Base-by-base conservation (phyloP, 257 asterid species). In the Jasminum sambac region DNA sequence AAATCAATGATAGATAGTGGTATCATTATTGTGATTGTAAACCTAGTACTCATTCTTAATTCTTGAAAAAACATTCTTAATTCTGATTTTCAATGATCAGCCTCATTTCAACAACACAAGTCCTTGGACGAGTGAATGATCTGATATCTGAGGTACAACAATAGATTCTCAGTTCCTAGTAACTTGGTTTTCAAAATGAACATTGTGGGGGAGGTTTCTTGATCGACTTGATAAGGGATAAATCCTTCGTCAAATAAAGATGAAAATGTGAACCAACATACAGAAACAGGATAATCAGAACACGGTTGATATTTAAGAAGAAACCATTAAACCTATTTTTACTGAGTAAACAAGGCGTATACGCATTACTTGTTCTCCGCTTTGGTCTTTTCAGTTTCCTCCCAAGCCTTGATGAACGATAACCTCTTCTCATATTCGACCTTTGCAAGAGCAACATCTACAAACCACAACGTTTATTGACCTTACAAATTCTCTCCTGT, bases 371-470 rank as follows among this genome's bases (percentile, higher is more conserved):
- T 89, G 88, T 91, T 91, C 63, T 89, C 90, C 48, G 78, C 90
- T 87, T 83, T 91, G 80, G 81, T 39, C 19, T 89, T 89, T 75
- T 89, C 96, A 52, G 83, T 79, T 24, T 91, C 96, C 74, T 89
- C 98, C 98, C 96, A 91, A 46, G 98, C 98, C 81, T 86, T 87
- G 70, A 89, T 72, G 72, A 76, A 88, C 5, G 96, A 87, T 69
- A 70, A 25, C 69, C 68, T 86, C 83, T 91, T 91, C 19, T 91
- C 94, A 11, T 67, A 79, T 44, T 80, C 88, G 72, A 91, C 84
- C 82, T 86, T 78, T 24, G 98, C 86, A 39, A 91, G 95, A 78
- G 92, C 92, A 77, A 83, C 71, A 83, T 91, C 98, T 91, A 80
- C 30, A 52, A 67, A 52, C 58, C 67, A 5, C 69, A 68, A 69